These are phyloP conservation scores for Albugo laibachii DNA, from an alignment of 352 stramenopile genomes.

Conservation along the genomic window DNA sequence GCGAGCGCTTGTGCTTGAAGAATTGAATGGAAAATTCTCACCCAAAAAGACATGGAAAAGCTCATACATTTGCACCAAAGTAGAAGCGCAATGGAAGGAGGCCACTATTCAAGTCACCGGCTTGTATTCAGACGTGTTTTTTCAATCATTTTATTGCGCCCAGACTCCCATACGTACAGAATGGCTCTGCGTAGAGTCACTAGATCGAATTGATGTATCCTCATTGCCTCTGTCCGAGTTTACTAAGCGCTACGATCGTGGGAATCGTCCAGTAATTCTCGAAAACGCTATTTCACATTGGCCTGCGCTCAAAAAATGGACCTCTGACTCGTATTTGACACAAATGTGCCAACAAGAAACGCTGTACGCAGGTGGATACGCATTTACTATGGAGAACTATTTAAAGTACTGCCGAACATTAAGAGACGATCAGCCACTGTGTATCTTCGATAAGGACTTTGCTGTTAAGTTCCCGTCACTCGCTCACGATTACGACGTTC, in stretches of 20 bases:
- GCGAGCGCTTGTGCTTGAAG: slow-evolving; percentile 50
- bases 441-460: slow-evolving; percentile 94
- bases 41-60: slow-evolving; percentile 35
- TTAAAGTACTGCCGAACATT: slow-evolving; percentile 49
- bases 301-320: slow-evolving; percentile 54
- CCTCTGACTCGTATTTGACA: slow-evolving; percentile 30
- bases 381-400: slow-evolving; percentile 64
- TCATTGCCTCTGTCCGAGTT: slow-evolving; percentile 35
- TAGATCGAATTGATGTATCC: slow-evolving; percentile 32
- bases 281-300: slow-evolving; percentile 44
- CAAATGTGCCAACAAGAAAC: slow-evolving; percentile 22
- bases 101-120: slow-evolving; percentile 22
- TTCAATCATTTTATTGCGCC: slow-evolving; percentile 73
- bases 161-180: slow-evolving; percentile 28
- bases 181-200: slow-evolving; percentile 54
- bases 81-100: slow-evolving; percentile 5
- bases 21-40: slow-evolving; percentile 43
- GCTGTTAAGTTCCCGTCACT: slow-evolving; percentile 50
- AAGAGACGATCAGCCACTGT: slow-evolving; percentile 80
- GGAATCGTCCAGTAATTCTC: slow-evolving; percentile 66
- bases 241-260: slow-evolving; percentile 39
- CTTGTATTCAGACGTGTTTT: slow-evolving; percentile 77
- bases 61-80: slow-evolving; percentile 33
- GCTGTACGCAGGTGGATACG: slow-evolving; percentile 58
- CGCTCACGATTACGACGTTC: slow-evolving; percentile 42